These are phyloP conservation scores for Entamoeba invadens DNA, from an alignment of 208 protist species.

Conservation along the genomic window DNA sequence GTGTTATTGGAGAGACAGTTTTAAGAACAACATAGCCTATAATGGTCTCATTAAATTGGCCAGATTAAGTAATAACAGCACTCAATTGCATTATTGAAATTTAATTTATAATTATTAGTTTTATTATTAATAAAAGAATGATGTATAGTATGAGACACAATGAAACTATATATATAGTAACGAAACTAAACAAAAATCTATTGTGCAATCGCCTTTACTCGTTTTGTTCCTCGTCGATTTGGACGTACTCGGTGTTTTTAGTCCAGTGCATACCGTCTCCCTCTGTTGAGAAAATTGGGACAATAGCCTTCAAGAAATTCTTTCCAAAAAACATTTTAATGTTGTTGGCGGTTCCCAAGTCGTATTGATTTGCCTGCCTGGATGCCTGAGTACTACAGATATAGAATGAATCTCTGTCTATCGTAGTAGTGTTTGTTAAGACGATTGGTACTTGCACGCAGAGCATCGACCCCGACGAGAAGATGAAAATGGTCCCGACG, in stretches of 20 bases:
- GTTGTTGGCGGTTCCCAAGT: not conserved
- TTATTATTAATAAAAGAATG: too few species aligned
- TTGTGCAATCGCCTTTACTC: not conserved
- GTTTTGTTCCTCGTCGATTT: not conserved
- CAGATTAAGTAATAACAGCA: too few species aligned
- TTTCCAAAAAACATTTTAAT: not conserved
- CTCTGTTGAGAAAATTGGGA: not conserved
- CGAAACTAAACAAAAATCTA: too few species aligned
- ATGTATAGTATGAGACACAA: too few species aligned
- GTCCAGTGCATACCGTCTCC: not conserved
- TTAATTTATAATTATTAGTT: too few species aligned
- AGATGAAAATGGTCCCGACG: not conserved
- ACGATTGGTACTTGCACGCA: not conserved
- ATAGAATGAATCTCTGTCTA: not conserved
- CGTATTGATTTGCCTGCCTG: not conserved
- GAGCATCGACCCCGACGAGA: not conserved
- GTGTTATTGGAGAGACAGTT: too few species aligned
- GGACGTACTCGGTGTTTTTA: not conserved
- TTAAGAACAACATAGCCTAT: too few species aligned
- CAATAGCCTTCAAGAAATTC: not conserved
- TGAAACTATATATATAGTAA: too few species aligned
- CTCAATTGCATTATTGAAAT: too few species aligned
- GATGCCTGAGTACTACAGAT: not conserved
- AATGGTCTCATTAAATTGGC: too few species aligned
- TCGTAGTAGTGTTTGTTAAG: not conserved